A percentile compares a stretch with the other conserved stretches of the same genome.
Conservation (phyloP, 805 yeast species). For the Ogataea ganodermae region DNA sequence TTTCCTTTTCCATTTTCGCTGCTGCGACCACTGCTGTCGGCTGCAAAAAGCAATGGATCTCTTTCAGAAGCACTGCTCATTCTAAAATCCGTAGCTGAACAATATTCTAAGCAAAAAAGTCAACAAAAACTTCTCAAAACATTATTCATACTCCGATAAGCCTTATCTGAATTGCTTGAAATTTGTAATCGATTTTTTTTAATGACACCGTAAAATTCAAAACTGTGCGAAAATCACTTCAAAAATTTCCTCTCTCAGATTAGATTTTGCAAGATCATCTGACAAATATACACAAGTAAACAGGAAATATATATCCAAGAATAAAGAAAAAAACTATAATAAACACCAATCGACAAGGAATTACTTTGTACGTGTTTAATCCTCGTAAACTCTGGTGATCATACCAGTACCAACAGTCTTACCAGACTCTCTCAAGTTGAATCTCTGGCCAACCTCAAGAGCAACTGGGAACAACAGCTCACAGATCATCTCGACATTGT, state of each 20-base stretch:
- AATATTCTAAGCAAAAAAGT: neutral
- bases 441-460: slow-evolving; percentile 94
- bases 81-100: neutral
- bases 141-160: neutral
- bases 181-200: no score
- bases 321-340: neutral
- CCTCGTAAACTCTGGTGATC: slow-evolving; percentile 66
- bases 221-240: neutral
- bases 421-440: slow-evolving; percentile 99
- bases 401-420: slow-evolving; percentile 99
- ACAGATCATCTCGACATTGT: slow-evolving; percentile 94
- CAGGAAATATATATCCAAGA: slow-evolving; percentile 2
- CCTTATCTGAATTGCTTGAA: no score
- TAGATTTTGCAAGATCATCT: slow-evolving; percentile 1
- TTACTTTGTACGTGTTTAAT: no score
- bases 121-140: neutral
- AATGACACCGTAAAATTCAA: no score
- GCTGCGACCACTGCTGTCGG: neutral
- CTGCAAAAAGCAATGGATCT: neutral
- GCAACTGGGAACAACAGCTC: slow-evolving; percentile 90
- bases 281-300: neutral
- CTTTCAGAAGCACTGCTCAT: neutral
- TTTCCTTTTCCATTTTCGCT: neutral
- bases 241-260: slow-evolving; percentile 2
- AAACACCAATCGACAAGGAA: neutral